These are phyloP conservation scores for Salix arbutifolia DNA, from an alignment of 345 rosid species.

Conservation along the genomic window DNA sequence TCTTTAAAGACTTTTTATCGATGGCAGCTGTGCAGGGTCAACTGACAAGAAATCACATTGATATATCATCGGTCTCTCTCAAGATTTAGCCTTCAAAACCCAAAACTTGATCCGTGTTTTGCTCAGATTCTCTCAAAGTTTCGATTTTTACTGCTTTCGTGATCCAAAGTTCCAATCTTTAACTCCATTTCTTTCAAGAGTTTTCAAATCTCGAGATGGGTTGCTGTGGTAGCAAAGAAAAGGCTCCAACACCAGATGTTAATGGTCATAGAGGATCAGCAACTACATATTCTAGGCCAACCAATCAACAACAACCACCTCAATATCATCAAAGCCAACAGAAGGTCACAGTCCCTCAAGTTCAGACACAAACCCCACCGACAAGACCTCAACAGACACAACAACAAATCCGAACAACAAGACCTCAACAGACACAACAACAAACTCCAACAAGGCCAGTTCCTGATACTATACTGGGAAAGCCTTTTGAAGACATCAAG, in stretches of 20 bases:
- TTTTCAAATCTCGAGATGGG: slow-evolving; percentile 41
- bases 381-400: slow-evolving; percentile 10
- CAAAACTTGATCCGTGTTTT: not conserved
- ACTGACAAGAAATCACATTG: not conserved
- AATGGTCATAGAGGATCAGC: slow-evolving; percentile 25
- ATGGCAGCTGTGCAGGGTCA: not conserved
- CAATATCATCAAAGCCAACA: slow-evolving; percentile 28
- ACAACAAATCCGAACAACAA: not conserved
- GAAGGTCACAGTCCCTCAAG: slow-evolving; percentile 25
- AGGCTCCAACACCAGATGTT: slow-evolving; percentile 24
- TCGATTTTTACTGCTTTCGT: not conserved
- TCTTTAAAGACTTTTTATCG: not conserved
- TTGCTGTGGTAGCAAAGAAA: slow-evolving; percentile 49
- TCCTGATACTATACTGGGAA: slow-evolving; percentile 53
- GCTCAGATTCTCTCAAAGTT: not conserved
- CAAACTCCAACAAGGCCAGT: slow-evolving; percentile 9
- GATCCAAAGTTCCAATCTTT: slow-evolving; percentile 1
- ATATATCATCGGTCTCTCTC: not conserved
- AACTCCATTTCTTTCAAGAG: not conserved
- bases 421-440: not conserved
- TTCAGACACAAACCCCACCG: slow-evolving; percentile 11
- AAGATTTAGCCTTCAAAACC: not conserved
- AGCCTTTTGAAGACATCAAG: slow-evolving; percentile 65
- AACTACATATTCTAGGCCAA: slow-evolving; percentile 19
- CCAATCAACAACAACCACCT: slow-evolving; percentile 14